Base-by-base conservation (phyloP, 169 alveolate species). In the Plasmodium berghei region DNA sequence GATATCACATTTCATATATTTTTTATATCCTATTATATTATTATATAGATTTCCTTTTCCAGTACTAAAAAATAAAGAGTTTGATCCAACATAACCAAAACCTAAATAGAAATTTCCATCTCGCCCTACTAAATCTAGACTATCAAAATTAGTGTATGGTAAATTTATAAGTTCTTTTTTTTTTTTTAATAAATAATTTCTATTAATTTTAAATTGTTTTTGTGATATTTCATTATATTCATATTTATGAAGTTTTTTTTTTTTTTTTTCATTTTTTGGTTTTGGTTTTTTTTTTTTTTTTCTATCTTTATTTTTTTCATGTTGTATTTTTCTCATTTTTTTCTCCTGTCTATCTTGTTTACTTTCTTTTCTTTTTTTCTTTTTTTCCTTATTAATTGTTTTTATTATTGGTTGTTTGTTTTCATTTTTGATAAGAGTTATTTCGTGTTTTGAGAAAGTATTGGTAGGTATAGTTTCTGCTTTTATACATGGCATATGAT, bases 101-200 rank as follows among this genome's bases (percentile, higher is more conserved):
- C 97, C 97, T 52, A 95, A 56, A 14, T 90, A 73, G 71, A 95
- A 95, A 88, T 95, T 95, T 12, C 97, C 97, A 86, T 95, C 97
- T 61, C 97, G 73, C 18, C 96, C 97, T 18, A 95, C 92, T 22
- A 95, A 87, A 70, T 95, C 97, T 8, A 95, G 80, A 22, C 96
- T 92, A 73, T 95, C 97, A 73, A 73, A 92, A 70, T 70, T 89
- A 70, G 92, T 54, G 58, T 75, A 95, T 52, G 83, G 94, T 45
- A 92, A 87, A 72, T 72, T 92, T 74, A 74, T 71, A 73, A 94
- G 48, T 42, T 77, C 74, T 63, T 66, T 80, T 69, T 48, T 87
- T 24, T 56, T 92, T 73, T 34, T 86, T 49, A 62, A 72, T 56
- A 59, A 70, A 85, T 54, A 92, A 54, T 63, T 72, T 61, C 66